Evolutionary conservation across 2,329 filamentous ascomycete species (phyloP), one percentile per base, ranked within the genome.

Genomic region (Trichoderma arundinaceum): DNA sequence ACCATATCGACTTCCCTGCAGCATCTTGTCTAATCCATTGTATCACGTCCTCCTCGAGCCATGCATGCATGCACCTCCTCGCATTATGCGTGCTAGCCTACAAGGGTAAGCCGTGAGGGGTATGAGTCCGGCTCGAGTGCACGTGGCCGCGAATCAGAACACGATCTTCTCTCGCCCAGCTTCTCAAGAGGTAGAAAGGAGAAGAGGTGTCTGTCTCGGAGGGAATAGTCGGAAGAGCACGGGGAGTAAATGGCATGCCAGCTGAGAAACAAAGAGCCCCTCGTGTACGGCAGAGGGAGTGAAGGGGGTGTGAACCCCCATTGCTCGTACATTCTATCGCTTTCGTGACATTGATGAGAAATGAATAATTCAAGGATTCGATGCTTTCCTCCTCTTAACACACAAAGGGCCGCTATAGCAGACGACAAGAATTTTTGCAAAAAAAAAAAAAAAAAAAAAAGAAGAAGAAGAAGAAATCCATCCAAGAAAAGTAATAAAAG

Each of bases 241-340:
- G 33, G 43, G 39, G 15, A 49, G 68, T 69, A 71, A 68, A 71
- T 70, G 68, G 65, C 71, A 72, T 73, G 68, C 71, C 71, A 71
- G 68, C 46, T 53, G 49, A 62, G 72, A 71, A 68, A 70, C 75
- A 71, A 71, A 74, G 71, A 66, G 74, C 73, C 71, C 74, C 71
- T 73, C 70, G 72, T 65, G 53, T 60, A 65, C 48, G 61, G 65
- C 54, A 65, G 44, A 67, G 61, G 41, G 65, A 65, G 65, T 65
- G 65, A 71, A 46, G 69, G 69, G 74, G 74, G 74, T 69, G 75
- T 71, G 75, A 78, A 77, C 77, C 77, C 72, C 72, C 69, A 71
- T 74, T 72, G 71, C 74, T 76, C 75, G 69, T 76, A 74, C 73
- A 77, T 66, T 74, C 76, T 78, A 77, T 75, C 69, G 72, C 69